These are phyloP conservation scores for Imleria badia DNA, from an alignment of 768 basidiomycete species.

Conservation along the genomic window DNA sequence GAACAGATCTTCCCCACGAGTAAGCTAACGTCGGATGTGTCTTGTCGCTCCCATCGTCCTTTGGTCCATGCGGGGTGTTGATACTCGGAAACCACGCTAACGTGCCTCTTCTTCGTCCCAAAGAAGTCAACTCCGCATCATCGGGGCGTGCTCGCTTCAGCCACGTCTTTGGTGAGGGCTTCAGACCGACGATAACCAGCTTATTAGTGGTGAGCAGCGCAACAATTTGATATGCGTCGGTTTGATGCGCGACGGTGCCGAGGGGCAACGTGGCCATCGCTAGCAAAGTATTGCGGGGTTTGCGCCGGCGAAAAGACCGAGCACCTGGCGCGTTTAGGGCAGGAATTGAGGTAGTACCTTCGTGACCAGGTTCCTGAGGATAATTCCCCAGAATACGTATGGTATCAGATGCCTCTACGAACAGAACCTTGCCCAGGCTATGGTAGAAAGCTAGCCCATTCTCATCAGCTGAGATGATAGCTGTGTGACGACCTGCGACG, in stretches of 20 bases:
- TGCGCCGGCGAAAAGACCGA: slow-evolving; percentile 43
- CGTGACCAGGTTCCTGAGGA: slow-evolving; percentile 45
- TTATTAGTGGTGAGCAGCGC: slow-evolving; percentile 90
- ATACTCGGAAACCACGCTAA: slow-evolving; percentile 85
- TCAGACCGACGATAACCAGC: slow-evolving; percentile 89
- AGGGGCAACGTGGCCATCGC: slow-evolving; percentile 81
- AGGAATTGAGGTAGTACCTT: slow-evolving; percentile 5
- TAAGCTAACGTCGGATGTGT: slow-evolving; percentile 73
- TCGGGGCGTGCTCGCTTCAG: slow-evolving; percentile 65
- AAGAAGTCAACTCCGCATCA: slow-evolving; percentile 42
- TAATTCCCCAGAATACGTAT: slow-evolving; percentile 93
- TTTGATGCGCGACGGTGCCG: slow-evolving; percentile 68
- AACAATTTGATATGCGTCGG: slow-evolving; percentile 76
- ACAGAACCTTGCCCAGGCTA: slow-evolving; percentile 89
- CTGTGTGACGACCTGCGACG: slow-evolving; percentile 89
- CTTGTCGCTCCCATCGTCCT: slow-evolving; percentile 17
- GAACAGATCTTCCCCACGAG: slow-evolving; percentile 75
- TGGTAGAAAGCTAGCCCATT: slow-evolving; percentile 93
- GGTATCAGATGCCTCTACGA: slow-evolving; percentile 93
- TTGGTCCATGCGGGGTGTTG: slow-evolving; percentile 20
- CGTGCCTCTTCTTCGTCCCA: slow-evolving; percentile 56
- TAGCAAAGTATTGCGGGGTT: slow-evolving; percentile 65
- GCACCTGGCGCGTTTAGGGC: slow-evolving; percentile 20
- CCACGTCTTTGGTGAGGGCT: slow-evolving; percentile 92
- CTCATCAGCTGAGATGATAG: slow-evolving; percentile 88